These are phyloP conservation scores for Trametes cubensis DNA, from an alignment of 768 basidiomycete genomes.

Conservation along the genomic window DNA sequence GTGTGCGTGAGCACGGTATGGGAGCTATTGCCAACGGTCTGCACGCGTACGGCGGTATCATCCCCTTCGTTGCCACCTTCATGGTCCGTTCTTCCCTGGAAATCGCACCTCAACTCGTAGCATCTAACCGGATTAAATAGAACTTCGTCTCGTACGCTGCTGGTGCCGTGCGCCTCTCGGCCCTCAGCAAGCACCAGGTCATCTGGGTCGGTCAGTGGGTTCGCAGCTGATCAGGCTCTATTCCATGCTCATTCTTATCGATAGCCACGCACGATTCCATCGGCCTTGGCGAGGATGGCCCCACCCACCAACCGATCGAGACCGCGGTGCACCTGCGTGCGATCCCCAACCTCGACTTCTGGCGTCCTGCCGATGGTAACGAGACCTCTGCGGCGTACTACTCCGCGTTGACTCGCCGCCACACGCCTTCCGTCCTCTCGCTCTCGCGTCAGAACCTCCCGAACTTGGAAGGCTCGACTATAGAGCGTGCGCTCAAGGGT, in stretches of 20 bases:
- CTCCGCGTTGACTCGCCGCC: conserved; percentile 70
- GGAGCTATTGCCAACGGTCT: conserved; percentile 94
- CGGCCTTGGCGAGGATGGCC: conserved; percentile 91
- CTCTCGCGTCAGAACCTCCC: conserved; percentile 91
- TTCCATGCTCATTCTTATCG: neutral
- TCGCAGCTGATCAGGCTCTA: neutral
- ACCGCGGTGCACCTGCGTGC: conserved; percentile 86
- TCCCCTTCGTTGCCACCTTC: conserved; percentile 93
- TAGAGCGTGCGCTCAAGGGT: conserved; percentile 81
- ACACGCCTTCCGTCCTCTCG: conserved; percentile 82
- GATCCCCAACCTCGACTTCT: conserved; percentile 89
- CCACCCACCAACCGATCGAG: conserved; percentile 95
- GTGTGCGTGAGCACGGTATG: conserved; percentile 98
- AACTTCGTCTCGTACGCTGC: conserved; percentile 95
- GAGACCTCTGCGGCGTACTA: conserved; percentile 95
- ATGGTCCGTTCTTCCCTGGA: conserved; percentile 49
- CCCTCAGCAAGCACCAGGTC: conserved; percentile 85
- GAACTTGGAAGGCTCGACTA: conserved; percentile 84
- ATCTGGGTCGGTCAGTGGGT: conserved; percentile 83
- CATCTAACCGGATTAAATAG: conserved; percentile 40
- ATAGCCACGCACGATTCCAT: conserved; percentile 93
- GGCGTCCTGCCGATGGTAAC: conserved; percentile 93
- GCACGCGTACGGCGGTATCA: conserved; percentile 85
- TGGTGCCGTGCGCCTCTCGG: conserved; percentile 89
- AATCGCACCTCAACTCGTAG: neutral